Percentiles rank a stretch among this genome's conserved stretches.
Evolutionary conservation across 1,284 basidiomycete species (phyloP).

Genomic region (Leccinum griseonigrum): DNA sequence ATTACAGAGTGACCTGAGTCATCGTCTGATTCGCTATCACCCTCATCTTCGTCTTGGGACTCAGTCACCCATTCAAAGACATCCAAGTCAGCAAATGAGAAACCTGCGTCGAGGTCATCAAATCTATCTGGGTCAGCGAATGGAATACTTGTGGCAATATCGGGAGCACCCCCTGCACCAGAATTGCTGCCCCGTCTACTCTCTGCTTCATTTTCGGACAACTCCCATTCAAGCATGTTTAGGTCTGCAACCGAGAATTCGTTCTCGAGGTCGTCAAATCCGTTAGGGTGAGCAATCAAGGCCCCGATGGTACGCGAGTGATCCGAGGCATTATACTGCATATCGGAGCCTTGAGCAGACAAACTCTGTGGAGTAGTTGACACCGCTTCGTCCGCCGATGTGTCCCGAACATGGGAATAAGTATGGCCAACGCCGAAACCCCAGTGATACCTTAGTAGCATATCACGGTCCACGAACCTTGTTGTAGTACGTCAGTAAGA

Average conservation of each 20-base stretch:
- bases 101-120: background rate
- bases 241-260: background rate
- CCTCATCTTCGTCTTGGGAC: background rate
- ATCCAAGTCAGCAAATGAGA: background rate
- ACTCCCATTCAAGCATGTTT: background rate
- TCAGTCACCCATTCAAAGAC: background rate
- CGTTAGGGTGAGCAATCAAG: background rate
- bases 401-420: constrained; percentile 1
- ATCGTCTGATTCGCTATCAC: background rate
- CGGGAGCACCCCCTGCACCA: too few relatives aligned
- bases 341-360: background rate
- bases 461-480: too few relatives aligned
- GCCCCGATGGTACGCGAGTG: background rate
- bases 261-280: background rate
- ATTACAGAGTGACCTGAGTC: background rate
- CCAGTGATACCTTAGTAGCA: too few relatives aligned
- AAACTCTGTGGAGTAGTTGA: background rate
- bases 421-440: background rate
- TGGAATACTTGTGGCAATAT: too few relatives aligned
- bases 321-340: background rate
- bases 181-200: background rate
- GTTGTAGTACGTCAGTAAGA: too few relatives aligned
- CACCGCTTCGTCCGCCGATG: background rate
- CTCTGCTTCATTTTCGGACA: background rate
- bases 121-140: background rate